Base-by-base conservation (phyloP, 1,139 yeast genomes). In the Yamadazyma aaseri region DNA sequence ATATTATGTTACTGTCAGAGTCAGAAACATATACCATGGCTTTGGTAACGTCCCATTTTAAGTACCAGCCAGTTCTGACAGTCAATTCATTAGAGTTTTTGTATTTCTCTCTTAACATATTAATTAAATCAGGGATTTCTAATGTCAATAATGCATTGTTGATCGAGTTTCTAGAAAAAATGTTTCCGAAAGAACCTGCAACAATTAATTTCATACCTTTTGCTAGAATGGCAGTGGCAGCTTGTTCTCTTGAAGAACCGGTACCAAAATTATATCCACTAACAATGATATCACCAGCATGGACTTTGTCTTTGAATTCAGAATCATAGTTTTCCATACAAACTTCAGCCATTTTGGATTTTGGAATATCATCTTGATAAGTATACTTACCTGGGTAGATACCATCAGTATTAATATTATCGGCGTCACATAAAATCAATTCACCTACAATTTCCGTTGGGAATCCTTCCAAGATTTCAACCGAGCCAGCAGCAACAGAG, bases 221-320 rank as follows among this genome's bases (percentile, higher is more conserved):
- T 25, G 98, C 97, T 45, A 94, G 72, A 42, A 94, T 85, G 29
- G 95, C 90, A 18, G 98, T 92, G 25, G 98, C 98, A 2, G 98
- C 99, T 65, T 92, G 99, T 60, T 92, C 99, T 65, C 98, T 81
- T n/a, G 96, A 87, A 5, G 97, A 89, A 29, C 98, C 98, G 13
- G 97, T 90, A 49, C 98, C 99, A 56, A 92, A 92, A 58, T 94
- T 94, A 71, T 69, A 94, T 14, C 99, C 99, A 38, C 92, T 79
- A 34, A 92, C 77, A 38, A 92, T 78, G 46, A 92, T 89, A 59
- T 92, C 99, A 36, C 95, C 87, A 6, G 95, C 76, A 45, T 79
- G 71, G 26, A 95, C 86, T 69, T 87, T 89, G 31, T 63, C 46
- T 73, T 83, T 79, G 60, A 92, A 92, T 47, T 90, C 95, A 13